phyloP scores from a whole-genome alignment of 2,329 filamentous ascomycete species.

The Thielaviopsis populi region DNA sequence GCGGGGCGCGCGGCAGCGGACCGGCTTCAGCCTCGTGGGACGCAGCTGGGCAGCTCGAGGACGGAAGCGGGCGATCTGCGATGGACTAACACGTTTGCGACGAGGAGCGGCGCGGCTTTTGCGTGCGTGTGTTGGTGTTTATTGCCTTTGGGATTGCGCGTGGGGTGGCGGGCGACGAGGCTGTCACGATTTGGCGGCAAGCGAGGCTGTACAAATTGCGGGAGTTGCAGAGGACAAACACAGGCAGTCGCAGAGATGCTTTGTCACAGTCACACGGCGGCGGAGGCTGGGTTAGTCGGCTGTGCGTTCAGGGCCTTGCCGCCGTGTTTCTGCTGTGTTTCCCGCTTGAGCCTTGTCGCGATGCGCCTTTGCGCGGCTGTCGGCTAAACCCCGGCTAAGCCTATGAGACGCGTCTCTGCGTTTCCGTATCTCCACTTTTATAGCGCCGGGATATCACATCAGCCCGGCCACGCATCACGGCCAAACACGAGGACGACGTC shows the following conservation, averaged over 20 bases:
- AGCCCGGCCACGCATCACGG: neutral
- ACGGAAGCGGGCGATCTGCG: neutral
- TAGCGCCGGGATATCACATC: neutral
- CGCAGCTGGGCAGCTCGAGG: neutral
- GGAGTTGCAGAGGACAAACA: neutral
- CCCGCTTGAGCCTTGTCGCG: neutral
- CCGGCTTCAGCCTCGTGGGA: neutral
- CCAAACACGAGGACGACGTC: neutral
- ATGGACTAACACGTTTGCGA: neutral
- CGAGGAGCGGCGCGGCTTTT: neutral
- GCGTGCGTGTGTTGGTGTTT: too few species aligned
- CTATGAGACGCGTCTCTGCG: neutral
- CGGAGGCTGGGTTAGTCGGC: neutral
- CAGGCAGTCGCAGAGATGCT: neutral
- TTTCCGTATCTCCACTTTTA: neutral
- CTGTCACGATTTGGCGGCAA: too few species aligned
- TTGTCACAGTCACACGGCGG: neutral
- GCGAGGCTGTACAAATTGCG: too few species aligned
- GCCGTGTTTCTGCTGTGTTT: neutral
- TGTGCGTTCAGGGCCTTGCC: neutral
- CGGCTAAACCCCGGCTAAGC: neutral
- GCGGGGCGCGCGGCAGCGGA: neutral
- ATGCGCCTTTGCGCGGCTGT: neutral
- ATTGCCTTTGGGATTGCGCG: too few species aligned
- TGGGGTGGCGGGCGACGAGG: too few species aligned